Conservation (phyloP, 257 asterid genomes). For the Lycium ferocissimum region DNA sequence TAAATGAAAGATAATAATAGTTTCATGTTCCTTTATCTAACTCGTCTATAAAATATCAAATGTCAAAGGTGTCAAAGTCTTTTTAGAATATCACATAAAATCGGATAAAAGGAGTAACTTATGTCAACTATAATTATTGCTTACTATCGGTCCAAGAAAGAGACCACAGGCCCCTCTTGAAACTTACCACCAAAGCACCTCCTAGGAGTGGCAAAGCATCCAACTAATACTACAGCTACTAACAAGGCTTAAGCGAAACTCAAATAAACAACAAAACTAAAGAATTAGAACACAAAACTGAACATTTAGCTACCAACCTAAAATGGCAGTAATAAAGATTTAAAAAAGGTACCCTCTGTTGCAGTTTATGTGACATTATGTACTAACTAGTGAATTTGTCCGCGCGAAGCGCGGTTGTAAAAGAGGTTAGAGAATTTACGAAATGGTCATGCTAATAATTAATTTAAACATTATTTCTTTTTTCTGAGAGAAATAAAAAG, state of each 20-base stretch:
- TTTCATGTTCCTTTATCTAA: neutral
- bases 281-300: neutral
- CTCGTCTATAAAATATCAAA: slow-evolving; percentile 2
- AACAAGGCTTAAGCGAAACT: neutral
- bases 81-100: neutral
- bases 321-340: neutral
- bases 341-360: neutral
- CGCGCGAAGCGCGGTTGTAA: too few species aligned
- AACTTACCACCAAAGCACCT: neutral
- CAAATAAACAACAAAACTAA: neutral
- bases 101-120: neutral
- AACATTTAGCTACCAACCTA: neutral
- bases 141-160: neutral
- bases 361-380: neutral
- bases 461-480: too few species aligned
- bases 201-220: neutral
- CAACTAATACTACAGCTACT: neutral
- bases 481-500: too few species aligned
- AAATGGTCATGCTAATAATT: too few species aligned
- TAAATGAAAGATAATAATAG: neutral
- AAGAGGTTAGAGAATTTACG: too few species aligned
- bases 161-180: neutral
- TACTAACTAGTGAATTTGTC: neutral
- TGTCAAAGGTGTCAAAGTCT: neutral
- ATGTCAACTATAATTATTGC: neutral